These are phyloP conservation scores for Lasiosphaeria hispida DNA, from an alignment of 495 filamentous ascomycete species.

Conservation along the genomic window DNA sequence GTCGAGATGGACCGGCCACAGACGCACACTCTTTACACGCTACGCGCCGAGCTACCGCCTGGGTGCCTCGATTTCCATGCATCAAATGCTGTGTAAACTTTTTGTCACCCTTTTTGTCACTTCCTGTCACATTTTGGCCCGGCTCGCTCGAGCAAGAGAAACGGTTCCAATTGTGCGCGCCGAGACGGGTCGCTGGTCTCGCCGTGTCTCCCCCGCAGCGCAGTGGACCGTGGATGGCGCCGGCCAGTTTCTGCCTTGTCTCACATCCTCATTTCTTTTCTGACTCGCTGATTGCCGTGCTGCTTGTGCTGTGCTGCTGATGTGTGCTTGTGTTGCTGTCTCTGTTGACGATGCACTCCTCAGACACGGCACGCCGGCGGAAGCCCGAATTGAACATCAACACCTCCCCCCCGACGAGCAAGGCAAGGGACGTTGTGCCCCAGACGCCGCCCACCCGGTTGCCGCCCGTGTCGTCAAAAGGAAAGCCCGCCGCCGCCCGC, in stretches of 20 bases:
- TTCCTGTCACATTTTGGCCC: background rate
- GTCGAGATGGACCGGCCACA: background rate
- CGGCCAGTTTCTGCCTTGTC: constrained; percentile 8
- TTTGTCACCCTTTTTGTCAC: background rate
- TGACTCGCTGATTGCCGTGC: constrained; percentile 8
- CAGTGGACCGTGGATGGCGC: constrained; percentile 16
- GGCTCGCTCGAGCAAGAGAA: background rate
- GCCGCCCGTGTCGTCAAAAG: constrained; percentile 21
- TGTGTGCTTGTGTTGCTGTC: constrained; percentile 3
- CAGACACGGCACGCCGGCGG: constrained; percentile 25
- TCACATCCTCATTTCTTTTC: constrained; percentile 18
- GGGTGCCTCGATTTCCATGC: background rate
- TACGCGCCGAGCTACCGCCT: constrained; percentile 22
- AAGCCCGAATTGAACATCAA: constrained; percentile 32
- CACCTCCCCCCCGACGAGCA: constrained; percentile 21
- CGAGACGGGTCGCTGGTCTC: background rate
- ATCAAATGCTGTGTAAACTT: background rate
- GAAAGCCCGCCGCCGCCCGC: constrained; percentile 15
- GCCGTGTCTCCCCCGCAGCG: background rate
- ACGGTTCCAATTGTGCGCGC: constrained; percentile 4
- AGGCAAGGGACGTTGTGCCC: constrained; percentile 16
- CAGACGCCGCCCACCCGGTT: constrained; percentile 20
- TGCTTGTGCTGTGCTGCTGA: no score
- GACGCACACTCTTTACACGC: constrained; percentile 32
- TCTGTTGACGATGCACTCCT: constrained; percentile 20